These are phyloP conservation scores for Paecilomyces fulvus DNA, from an alignment of 2,329 filamentous ascomycete species.

Conservation along the genomic window DNA sequence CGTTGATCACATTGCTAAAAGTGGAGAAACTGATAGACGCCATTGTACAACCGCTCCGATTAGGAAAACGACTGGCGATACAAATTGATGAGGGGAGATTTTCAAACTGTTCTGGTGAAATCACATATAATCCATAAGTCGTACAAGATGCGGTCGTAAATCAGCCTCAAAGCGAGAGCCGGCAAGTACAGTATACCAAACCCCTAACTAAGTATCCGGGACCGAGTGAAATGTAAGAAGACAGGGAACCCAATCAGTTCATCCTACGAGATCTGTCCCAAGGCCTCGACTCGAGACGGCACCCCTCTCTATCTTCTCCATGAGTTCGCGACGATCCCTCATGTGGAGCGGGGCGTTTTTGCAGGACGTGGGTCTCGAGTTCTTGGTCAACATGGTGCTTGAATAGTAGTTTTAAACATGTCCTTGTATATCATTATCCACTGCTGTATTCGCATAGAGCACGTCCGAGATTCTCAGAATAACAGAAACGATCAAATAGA, in stretches of 20 bases:
- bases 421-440: no score
- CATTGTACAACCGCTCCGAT: neutral
- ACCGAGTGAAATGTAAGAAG: no score
- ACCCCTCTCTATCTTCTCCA: neutral
- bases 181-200: neutral
- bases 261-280: no score
- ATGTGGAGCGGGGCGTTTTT: neutral
- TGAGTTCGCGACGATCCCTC: neutral
- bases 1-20: constrained; percentile 43
- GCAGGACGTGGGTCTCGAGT: neutral
- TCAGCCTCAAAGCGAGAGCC: neutral
- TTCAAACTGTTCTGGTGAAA: neutral
- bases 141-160: neutral
- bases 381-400: neutral
- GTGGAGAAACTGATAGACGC: constrained; percentile 5
- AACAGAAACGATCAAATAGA: no score
- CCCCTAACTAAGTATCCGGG: no score
- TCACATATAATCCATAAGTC: neutral
- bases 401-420: no score
- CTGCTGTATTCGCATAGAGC: no score
- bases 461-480: no score
- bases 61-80: neutral
- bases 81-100: neutral
- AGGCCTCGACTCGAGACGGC: no score
- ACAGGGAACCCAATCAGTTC: no score